Percentiles rank a stretch among this genome's conserved stretches.
phyloP scores from a whole-genome alignment of 805 yeast species.

The Suhomyces sp. region DNA sequence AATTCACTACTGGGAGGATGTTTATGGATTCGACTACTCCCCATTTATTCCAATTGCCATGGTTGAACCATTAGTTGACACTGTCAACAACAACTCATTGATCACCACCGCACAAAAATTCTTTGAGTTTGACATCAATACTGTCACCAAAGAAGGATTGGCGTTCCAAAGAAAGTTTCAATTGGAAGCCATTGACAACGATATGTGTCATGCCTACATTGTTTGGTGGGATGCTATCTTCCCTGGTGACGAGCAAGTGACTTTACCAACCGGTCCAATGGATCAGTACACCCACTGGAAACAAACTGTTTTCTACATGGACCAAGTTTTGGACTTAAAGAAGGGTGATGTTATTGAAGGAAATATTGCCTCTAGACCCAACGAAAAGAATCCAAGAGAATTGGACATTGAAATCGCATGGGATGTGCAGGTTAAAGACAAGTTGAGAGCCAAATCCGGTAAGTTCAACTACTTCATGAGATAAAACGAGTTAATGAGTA shows the following conservation, averaged over 20 bases:
- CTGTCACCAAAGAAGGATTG: slow-evolving; percentile 77
- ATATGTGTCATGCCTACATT: slow-evolving; percentile 81
- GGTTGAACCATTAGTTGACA: slow-evolving; percentile 93
- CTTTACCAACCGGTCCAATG: slow-evolving; percentile 92
- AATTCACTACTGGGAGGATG: slow-evolving; percentile 92
- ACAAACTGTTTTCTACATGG: slow-evolving; percentile 91
- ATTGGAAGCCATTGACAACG: slow-evolving; percentile 72
- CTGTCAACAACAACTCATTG: slow-evolving; percentile 70
- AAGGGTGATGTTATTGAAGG: slow-evolving; percentile 77
- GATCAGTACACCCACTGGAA: slow-evolving; percentile 97
- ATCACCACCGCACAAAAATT: slow-evolving; percentile 74
- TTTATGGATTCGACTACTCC: slow-evolving; percentile 93
- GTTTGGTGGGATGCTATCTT: slow-evolving; percentile 95
- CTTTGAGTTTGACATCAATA: slow-evolving; percentile 84
- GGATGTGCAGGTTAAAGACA: slow-evolving; percentile 46
- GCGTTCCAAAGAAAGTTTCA: slow-evolving; percentile 71
- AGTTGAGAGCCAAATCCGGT: slow-evolving; percentile 55
- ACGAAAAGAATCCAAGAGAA: slow-evolving; percentile 78
- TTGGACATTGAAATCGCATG: slow-evolving; percentile 75
- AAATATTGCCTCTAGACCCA: slow-evolving; percentile 71
- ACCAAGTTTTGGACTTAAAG: slow-evolving; percentile 72
- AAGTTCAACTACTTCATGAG: slow-evolving; percentile 71
- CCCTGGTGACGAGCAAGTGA: slow-evolving; percentile 65
- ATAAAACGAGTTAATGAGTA: slow-evolving; percentile 23
- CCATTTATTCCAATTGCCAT: slow-evolving; percentile 85